Conservation (phyloP, 2,329 filamentous ascomycete genomes). For the Aspergillus sp. region DNA sequence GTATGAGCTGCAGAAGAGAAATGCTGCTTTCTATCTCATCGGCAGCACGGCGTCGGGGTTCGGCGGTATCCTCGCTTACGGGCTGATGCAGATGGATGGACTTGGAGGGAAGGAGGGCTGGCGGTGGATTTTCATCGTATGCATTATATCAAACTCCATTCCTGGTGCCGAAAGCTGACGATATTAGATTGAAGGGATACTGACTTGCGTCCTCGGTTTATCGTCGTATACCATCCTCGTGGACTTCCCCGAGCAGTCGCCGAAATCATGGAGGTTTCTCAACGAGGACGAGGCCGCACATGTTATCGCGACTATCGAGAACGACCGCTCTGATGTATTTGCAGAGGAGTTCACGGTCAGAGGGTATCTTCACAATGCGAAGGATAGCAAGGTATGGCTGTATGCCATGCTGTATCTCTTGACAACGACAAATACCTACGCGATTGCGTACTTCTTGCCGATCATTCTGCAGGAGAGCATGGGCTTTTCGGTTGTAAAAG, state of each 20-base stretch:
- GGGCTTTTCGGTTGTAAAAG: conserved; percentile 61
- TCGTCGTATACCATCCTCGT: not conserved
- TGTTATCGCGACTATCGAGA: conserved; percentile 52
- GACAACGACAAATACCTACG: conserved; percentile 71
- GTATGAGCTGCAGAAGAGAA: conserved; percentile 3
- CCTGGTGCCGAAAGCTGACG: too few relatives aligned
- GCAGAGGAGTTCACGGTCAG: conserved; percentile 48
- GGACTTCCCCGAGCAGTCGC: conserved; percentile 8
- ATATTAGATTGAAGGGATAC: not conserved
- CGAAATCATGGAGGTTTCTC: conserved; percentile 25
- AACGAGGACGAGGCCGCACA: conserved; percentile 45
- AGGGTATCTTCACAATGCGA: conserved; percentile 49
- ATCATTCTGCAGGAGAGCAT: conserved; percentile 66
- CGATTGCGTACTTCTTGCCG: conserved; percentile 76
- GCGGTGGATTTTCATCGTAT: conserved; percentile 21
- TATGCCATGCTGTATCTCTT: conserved; percentile 54
- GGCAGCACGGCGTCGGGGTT: conserved; percentile 44
- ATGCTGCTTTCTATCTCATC: conserved; percentile 43
- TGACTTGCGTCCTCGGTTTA: not conserved
- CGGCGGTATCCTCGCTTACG: conserved; percentile 41
- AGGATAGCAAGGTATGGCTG: conserved; percentile 56
- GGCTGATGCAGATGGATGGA: conserved; percentile 31
- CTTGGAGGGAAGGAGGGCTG: conserved; percentile 24
- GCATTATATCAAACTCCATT: not conserved
- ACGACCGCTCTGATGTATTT: conserved; percentile 54